phyloP scores from a whole-genome alignment of 306 rosid genomes.

The Acmispon strigosus region DNA sequence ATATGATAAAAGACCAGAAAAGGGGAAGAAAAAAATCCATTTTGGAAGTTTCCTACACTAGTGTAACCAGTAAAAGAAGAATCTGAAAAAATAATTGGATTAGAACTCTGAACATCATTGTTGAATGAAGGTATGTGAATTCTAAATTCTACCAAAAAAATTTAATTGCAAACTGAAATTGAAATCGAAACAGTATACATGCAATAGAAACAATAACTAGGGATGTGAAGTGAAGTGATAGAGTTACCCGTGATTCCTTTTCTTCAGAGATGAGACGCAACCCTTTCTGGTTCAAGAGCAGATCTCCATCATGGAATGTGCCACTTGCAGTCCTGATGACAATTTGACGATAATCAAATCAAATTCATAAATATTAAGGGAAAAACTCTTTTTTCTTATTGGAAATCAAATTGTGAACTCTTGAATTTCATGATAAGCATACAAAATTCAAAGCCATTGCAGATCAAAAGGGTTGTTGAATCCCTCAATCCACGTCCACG shows the following conservation, averaged over 20 bases:
- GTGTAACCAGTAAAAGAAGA: too few relatives aligned
- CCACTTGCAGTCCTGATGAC: constrained; percentile 56
- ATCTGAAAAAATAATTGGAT: too few relatives aligned
- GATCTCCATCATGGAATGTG: constrained; percentile 91
- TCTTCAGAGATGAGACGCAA: constrained; percentile 81
- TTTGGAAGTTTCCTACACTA: neutral
- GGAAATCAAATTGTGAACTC: too few relatives aligned
- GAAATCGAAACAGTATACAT: neutral
- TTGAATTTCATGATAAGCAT: too few relatives aligned
- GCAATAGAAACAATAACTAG: neutral
- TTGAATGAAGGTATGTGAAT: neutral
- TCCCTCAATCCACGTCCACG: too few relatives aligned
- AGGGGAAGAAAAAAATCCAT: neutral
- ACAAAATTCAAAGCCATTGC: too few relatives aligned
- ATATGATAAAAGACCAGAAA: neutral
- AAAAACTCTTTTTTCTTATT: neutral
- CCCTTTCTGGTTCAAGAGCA: constrained; percentile 75
- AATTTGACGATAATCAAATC: constrained; percentile 7
- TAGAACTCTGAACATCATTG: constrained; percentile 3
- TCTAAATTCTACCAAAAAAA: neutral
- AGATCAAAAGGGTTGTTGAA: too few relatives aligned
- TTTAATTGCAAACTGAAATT: too few relatives aligned
- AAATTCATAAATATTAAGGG: constrained; percentile 5
- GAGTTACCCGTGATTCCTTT: constrained; percentile 53
- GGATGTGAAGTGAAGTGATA: neutral